These are phyloP conservation scores for Camellia japonica DNA, from an alignment of 148 eudicot species.

Conservation along the genomic window DNA sequence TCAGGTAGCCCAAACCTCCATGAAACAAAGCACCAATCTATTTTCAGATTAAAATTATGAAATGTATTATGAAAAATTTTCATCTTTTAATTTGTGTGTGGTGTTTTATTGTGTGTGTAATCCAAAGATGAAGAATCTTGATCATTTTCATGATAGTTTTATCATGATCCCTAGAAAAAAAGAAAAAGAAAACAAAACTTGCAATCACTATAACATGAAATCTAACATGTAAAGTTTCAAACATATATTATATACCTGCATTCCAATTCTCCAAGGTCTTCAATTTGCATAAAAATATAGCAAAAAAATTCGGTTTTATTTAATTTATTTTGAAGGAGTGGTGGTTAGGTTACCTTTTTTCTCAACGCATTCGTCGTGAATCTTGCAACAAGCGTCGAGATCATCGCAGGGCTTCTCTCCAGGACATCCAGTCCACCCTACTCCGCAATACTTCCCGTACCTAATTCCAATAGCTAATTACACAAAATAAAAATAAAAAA, in stretches of 20 bases:
- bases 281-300: no score
- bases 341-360: conserved; percentile 45
- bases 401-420: conserved; percentile 94
- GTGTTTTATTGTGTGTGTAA: no score
- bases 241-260: neutral
- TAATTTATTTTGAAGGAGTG: neutral
- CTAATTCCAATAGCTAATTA: conserved; percentile 68
- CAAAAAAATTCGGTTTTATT: neutral
- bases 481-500: conserved; percentile 9
- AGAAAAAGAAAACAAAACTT: neutral
- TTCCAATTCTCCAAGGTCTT: neutral
- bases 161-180: no score
- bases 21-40: neutral
- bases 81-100: no score
- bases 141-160: no score
- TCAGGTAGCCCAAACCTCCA: neutral
- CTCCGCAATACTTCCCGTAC: conserved; percentile 91
- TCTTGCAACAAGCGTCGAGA: conserved; percentile 82
- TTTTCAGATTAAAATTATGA: neutral
- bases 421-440: conserved; percentile 82
- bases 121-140: no score
- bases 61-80: no score
- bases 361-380: conserved; percentile 79
- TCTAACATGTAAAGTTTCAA: neutral
- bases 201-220: neutral